phyloP scores from a whole-genome alignment of 2,329 filamentous ascomycete genomes.

The Penicillium glabrum region DNA sequence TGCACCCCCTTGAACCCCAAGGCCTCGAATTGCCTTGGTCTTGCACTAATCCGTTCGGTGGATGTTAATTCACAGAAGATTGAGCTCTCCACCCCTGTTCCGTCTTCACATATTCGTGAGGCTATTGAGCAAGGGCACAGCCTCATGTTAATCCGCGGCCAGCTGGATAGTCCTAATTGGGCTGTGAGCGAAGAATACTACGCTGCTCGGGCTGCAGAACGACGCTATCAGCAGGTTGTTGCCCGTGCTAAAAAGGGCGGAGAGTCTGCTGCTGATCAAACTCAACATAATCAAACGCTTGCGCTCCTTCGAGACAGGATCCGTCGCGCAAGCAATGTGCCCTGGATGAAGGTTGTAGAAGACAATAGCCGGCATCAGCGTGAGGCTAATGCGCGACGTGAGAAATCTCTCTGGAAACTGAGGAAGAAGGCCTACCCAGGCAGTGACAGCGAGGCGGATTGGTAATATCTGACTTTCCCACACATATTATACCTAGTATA shows the following conservation, averaged over 20 bases:
- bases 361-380: constrained; percentile 30
- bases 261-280: constrained; percentile 7
- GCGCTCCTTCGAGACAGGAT: constrained; percentile 35
- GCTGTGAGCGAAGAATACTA: constrained; percentile 46
- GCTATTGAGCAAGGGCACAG: constrained; percentile 36
- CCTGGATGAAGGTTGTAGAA: constrained; percentile 43
- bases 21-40: constrained; percentile 50
- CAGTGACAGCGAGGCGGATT: constrained; percentile 40
- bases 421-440: constrained; percentile 39
- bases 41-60: constrained; percentile 48
- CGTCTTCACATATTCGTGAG: constrained; percentile 27
- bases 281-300: constrained; percentile 21
- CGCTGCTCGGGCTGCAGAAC: constrained; percentile 38
- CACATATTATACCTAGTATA: neutral
- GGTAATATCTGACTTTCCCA: constrained; percentile 12
- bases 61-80: constrained; percentile 40
- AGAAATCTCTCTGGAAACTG: constrained; percentile 40
- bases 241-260: constrained; percentile 21
- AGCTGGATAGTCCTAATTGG: constrained; percentile 47
- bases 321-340: constrained; percentile 38
- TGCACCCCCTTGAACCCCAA: constrained; percentile 48
- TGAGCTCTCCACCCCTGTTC: constrained; percentile 52
- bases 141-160: constrained; percentile 52
- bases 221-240: constrained; percentile 28
- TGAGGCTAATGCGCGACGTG: constrained; percentile 26